Evolutionary conservation across 108 stramenopile species (phyloP).

Genomic region (Nitzschia palea): DNA sequence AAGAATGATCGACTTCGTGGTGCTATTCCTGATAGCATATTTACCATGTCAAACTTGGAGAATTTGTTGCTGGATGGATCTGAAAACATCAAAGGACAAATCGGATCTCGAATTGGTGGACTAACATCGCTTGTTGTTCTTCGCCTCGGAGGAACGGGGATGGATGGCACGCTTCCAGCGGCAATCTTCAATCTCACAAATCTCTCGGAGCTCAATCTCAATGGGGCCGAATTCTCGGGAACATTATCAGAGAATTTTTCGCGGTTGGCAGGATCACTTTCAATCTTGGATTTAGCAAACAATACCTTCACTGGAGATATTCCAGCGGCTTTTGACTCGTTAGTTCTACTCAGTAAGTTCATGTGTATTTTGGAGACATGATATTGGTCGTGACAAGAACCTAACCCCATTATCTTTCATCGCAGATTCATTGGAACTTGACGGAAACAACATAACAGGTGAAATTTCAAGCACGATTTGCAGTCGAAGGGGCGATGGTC

Average conservation of each 20-base stretch:
- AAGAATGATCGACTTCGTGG: slow-evolving; percentile 29
- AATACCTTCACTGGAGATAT: slow-evolving; percentile 21
- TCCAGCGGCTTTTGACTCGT: slow-evolving; percentile 16
- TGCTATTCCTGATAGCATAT: slow-evolving; percentile 22
- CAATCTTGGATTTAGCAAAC: slow-evolving; percentile 13
- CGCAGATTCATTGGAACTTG: slow-evolving; percentile 8
- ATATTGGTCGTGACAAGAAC: not conserved
- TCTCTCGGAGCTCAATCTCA: slow-evolving; percentile 24
- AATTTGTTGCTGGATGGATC: slow-evolving; percentile 23
- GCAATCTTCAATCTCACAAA: slow-evolving; percentile 17
- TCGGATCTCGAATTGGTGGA: slow-evolving; percentile 16
- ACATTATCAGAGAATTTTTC: slow-evolving; percentile 11
- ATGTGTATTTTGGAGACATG: not conserved
- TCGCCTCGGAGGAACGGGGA: slow-evolving; percentile 11
- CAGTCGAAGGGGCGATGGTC: slow-evolving; percentile 11
- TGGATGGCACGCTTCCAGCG: slow-evolving; percentile 29
- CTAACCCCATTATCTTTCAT: not conserved
- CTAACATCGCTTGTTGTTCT: slow-evolving; percentile 7
- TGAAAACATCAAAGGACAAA: slow-evolving; percentile 6
- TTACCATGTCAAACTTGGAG: slow-evolving; percentile 10
- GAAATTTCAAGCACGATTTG: slow-evolving; percentile 17
- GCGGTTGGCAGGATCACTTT: slow-evolving; percentile 2
- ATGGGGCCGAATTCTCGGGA: slow-evolving; percentile 29
- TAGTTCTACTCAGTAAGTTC: slow-evolving; percentile 21
- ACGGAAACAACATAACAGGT: slow-evolving; percentile 19